Evolutionary conservation across 352 stramenopile species (phyloP).

Genomic region (Globisporangium viniferum): DNA sequence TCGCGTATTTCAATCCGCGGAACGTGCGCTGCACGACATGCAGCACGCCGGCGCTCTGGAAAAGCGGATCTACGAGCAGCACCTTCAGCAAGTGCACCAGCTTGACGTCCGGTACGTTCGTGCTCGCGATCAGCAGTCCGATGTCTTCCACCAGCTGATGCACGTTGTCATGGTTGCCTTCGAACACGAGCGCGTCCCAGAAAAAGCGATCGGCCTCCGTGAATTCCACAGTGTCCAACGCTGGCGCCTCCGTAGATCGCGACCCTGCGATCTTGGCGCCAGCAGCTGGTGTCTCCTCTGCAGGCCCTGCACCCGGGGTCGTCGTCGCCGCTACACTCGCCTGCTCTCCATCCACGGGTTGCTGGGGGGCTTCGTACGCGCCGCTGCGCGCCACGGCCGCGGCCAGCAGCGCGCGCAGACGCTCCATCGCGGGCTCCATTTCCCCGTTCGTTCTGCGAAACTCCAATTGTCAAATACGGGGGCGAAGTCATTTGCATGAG

Average conservation of each 20-base stretch:
- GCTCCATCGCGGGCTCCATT: slow-evolving; percentile 41
- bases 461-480: background rate
- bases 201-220: slow-evolving; percentile 41
- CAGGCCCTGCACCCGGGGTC: background rate
- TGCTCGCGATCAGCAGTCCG: slow-evolving; percentile 61
- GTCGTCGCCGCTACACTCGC: background rate
- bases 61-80: slow-evolving; percentile 30
- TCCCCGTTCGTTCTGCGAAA: slow-evolving; percentile 16
- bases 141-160: slow-evolving; percentile 38
- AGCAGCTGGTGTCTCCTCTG: background rate
- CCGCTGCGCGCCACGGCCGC: slow-evolving; percentile 34
- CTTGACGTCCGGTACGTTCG: slow-evolving; percentile 30
- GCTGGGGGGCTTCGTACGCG: slow-evolving; percentile 1
- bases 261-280: slow-evolving; percentile 2
- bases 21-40: slow-evolving; percentile 57
- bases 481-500: background rate
- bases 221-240: slow-evolving; percentile 22
- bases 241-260: slow-evolving; percentile 9
- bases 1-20: slow-evolving; percentile 64
- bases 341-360: background rate
- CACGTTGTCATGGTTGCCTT: slow-evolving; percentile 8
- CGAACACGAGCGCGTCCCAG: slow-evolving; percentile 42
- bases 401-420: slow-evolving; percentile 38
- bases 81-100: slow-evolving; percentile 34
- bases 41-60: slow-evolving; percentile 43